Evolutionary conservation across 139 green algal genomes (phyloP), one percentile per base, ranked within the genome.

Genomic region (Cymbomonas tetramitiformis): DNA sequence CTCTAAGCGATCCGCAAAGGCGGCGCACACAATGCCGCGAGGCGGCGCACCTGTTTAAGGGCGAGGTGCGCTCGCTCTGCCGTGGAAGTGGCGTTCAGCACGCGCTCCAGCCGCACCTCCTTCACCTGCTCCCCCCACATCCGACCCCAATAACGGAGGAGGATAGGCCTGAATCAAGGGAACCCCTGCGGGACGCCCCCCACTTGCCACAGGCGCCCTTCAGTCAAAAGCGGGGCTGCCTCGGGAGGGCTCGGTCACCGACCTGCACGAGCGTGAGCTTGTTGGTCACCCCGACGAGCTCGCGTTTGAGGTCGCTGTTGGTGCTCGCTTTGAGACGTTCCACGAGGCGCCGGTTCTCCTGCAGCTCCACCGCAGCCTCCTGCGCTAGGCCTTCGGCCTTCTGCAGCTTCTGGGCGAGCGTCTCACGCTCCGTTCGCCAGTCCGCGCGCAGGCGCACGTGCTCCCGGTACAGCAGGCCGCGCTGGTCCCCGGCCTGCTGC

Each of bases 361-460:
- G 53, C 50, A 58, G 38, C 43, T 67, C 51, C 38, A 80, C 67
- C 0, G 44, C 41, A 1, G 53, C 51, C 24, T 73, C 60, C 25
- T 77, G 69, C 43, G 80, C 59, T 51, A 81, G 69, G 44, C 72
- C 61, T 29, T 32, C 26, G 29, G 19, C 29, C 18, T 18, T 12
- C 49, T 3, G 57, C 3, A 47, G 57, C n/a, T 77, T 62, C 25
- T 61, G 56, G 25, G 64, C 47, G n/a, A 69, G 33, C 59, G 57
- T 64, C 50, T 59, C 51, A 8, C 52, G 21, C 72, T 70, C 62
- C 3, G n/a, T 44, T 6, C 10, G n/a, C 53, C 62, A 65, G 41
- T 62, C 34, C 25, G 44, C 31, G 12, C 36, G 18, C 19, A n/a
- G 33, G 4, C 46, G 38, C 26, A 66, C 43, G 55, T 65, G 56